phyloP scores from a whole-genome alignment of 164 flowering plant genomes.

The Platanus orientalis region DNA sequence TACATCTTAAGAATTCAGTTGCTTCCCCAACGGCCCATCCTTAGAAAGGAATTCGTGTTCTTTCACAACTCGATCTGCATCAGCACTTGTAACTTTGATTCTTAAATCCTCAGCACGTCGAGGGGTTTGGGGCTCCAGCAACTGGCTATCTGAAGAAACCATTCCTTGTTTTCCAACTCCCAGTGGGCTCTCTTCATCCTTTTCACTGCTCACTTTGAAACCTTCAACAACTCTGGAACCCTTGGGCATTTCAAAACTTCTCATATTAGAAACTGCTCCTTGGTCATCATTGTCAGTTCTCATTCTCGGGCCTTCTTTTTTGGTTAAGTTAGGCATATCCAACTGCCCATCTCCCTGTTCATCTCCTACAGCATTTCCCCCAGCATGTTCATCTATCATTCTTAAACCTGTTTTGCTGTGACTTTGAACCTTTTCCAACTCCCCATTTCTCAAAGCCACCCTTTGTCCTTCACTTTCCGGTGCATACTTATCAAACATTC shows the following conservation, averaged over 20 bases:
- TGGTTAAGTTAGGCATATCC: neutral
- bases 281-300: neutral
- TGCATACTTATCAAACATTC: too few relatives aligned
- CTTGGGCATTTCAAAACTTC: neutral
- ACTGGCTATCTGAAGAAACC: too few relatives aligned
- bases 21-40: too few relatives aligned
- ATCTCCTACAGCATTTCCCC: too few relatives aligned
- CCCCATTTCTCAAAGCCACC: neutral
- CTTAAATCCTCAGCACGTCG: neutral
- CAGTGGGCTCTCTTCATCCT: too few relatives aligned
- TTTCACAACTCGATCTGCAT: neutral
- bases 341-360: neutral
- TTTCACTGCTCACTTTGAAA: too few relatives aligned
- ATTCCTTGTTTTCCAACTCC: neutral
- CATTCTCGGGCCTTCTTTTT: neutral
- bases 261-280: neutral
- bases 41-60: neutral
- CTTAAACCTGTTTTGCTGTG: neutral
- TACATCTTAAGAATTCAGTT: neutral
- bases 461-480: too few relatives aligned
- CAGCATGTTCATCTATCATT: neutral
- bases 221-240: too few relatives aligned
- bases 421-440: slow-evolving; percentile 1
- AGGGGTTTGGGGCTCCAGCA: neutral
- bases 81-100: slow-evolving; percentile 3